A percentile compares a stretch with the other conserved stretches of the same genome.
Evolutionary conservation across 345 rosid species (phyloP).

Genomic region (Eucalyptus urophylla): DNA sequence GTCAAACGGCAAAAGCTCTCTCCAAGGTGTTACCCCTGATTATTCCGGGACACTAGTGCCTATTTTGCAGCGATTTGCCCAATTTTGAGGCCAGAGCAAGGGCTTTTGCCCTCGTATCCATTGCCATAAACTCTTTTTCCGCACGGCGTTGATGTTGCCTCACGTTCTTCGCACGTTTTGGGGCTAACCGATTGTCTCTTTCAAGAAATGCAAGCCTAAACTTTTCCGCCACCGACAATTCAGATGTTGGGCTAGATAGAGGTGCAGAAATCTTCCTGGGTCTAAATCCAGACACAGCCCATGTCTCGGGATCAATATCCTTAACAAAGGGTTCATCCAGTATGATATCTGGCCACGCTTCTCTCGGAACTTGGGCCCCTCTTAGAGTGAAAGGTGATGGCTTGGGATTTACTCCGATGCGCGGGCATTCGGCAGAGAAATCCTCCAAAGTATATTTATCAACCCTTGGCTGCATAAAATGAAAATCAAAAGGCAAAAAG

Average conservation of each 20-base stretch:
- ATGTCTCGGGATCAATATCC: slow-evolving; percentile 57
- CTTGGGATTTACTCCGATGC: slow-evolving; percentile 69
- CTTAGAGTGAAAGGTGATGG: slow-evolving; percentile 46
- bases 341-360: slow-evolving; percentile 41
- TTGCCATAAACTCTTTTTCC: slow-evolving; percentile 65
- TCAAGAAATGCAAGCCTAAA: slow-evolving; percentile 80
- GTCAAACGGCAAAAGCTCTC: neutral
- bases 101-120: slow-evolving; percentile 47
- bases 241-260: slow-evolving; percentile 19
- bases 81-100: slow-evolving; percentile 53
- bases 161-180: slow-evolving; percentile 86
- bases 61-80: slow-evolving; percentile 28
- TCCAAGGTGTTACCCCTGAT: neutral
- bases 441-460: slow-evolving; percentile 48
- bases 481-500: neutral
- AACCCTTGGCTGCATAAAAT: slow-evolving; percentile 51
- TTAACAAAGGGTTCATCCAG: slow-evolving; percentile 50
- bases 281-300: slow-evolving; percentile 24
- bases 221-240: slow-evolving; percentile 79
- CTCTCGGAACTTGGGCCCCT: slow-evolving; percentile 41
- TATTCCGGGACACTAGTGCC: slow-evolving; percentile 3
- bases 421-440: slow-evolving; percentile 58
- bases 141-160: slow-evolving; percentile 87
- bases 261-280: slow-evolving; percentile 15
- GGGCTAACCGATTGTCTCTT: slow-evolving; percentile 78